These are phyloP conservation scores for Nitzschia sp. DNA, from an alignment of 108 stramenopile species.

Conservation along the genomic window DNA sequence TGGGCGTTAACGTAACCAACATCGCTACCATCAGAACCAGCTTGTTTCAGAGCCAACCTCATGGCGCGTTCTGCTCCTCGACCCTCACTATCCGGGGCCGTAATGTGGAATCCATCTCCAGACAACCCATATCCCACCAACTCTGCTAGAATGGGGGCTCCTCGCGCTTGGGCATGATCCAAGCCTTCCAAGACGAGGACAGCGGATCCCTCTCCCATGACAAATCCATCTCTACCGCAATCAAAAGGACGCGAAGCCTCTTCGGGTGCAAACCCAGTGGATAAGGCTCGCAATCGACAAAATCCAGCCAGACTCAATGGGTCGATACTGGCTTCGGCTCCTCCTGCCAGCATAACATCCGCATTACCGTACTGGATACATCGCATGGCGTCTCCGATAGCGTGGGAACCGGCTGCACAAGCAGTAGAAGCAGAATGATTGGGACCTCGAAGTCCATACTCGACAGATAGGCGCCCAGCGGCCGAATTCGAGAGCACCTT, in stretches of 20 bases:
- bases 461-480: conserved; percentile 67
- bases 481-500: conserved; percentile 90
- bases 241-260: conserved; percentile 89
- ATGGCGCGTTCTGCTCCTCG: conserved; percentile 83
- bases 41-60: conserved; percentile 65
- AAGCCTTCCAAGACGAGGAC: conserved; percentile 92
- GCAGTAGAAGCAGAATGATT: conserved; percentile 85
- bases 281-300: conserved; percentile 84
- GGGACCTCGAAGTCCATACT: conserved; percentile 77
- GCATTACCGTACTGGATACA: conserved; percentile 81
- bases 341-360: conserved; percentile 93
- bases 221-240: conserved; percentile 88
- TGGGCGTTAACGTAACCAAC: conserved; percentile 95
- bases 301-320: conserved; percentile 91
- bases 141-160: conserved; percentile 92
- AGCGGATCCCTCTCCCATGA: conserved; percentile 99
- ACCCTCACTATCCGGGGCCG: conserved; percentile 89
- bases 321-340: conserved; percentile 91
- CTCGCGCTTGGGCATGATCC: conserved; percentile 87
- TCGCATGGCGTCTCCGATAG: conserved; percentile 91
- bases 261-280: conserved; percentile 49
- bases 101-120: conserved; percentile 98
- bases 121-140: conserved; percentile 91
- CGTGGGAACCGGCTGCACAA: conserved; percentile 92
- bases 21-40: conserved; percentile 24